Base-by-base conservation (phyloP, 1,139 yeast genomes). In the Geotrichum cucujoidarum region DNA sequence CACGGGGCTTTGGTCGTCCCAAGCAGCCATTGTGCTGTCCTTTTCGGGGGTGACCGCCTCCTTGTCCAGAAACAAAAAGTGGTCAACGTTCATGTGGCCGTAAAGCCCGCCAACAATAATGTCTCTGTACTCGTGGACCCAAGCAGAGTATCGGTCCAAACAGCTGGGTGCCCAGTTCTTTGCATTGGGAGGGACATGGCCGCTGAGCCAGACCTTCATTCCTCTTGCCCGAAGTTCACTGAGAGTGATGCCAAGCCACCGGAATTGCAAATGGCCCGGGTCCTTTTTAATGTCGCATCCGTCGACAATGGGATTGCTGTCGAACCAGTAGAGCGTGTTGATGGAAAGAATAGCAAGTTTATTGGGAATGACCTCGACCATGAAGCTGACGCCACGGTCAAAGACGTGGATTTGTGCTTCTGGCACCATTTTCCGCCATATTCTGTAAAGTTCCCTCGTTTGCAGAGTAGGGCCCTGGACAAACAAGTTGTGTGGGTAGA, bases 31-130 rank as follows among this genome's bases (percentile, higher is more conserved):
- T 3, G 11, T 18, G 22, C 32, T 31, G 31, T 4, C 13, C 2
- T 16, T 8, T 13, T 33, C 39, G 10, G 39, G 34, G n/a, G 39
- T 35, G 13, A 20, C 48, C 20, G 53, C 32, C 3, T 34, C 75
- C 0, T 88, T 75, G 67, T 86, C 94, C 55, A 83, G 71, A 0
- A 95, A 87, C 42, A 84, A 73, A 60, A 85, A 86, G 66, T 87
- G 95, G 62, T 87, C 95, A 51, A 86, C 69, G 64, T 87, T 87
- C 95, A 87, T 87, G 61, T 87, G 95, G 0, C 95, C 95, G 62
- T 76, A 87, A 27, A 87, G 67, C 11, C 92, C 89, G 24, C 95
- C 95, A 54, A 87, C 72, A 38, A 87, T 82, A 31, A 87, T 76
- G 61, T 87, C 95, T 55, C 95, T 73, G 62, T 81, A 87, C 60